These are phyloP conservation scores for Cardamine chenopodiifolia DNA, from an alignment of 345 rosid species.

Conservation along the genomic window DNA sequence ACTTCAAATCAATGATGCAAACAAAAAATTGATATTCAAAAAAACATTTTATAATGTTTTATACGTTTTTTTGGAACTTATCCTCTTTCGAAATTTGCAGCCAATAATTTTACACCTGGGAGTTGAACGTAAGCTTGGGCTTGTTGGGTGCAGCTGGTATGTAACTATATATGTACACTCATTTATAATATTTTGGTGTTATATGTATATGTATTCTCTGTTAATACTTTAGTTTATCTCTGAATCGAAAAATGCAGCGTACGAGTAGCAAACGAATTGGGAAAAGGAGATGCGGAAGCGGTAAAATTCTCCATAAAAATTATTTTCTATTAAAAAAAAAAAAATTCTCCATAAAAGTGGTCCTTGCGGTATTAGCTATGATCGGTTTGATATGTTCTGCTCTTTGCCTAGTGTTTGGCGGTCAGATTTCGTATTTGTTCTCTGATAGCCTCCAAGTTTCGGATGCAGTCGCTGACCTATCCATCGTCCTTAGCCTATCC, in stretches of 20 bases:
- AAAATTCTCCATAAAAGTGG: constrained; percentile 58
- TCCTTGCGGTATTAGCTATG: constrained; percentile 36
- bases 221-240: background rate
- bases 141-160: constrained; percentile 62
- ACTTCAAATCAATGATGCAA: background rate
- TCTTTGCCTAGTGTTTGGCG: constrained; percentile 50
- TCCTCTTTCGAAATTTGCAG: constrained; percentile 37
- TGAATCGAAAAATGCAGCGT: constrained; percentile 44
- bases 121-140: constrained; percentile 60
- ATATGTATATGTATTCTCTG: background rate
- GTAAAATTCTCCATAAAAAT: constrained; percentile 60
- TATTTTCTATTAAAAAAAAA: too few species aligned
- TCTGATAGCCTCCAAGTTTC: constrained; percentile 48
- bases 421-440: constrained; percentile 49
- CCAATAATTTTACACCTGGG: constrained; percentile 50
- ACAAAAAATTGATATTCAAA: background rate
- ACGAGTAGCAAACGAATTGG: constrained; percentile 69
- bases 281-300: constrained; percentile 57
- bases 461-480: constrained; percentile 52
- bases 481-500: constrained; percentile 61
- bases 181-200: background rate
- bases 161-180: background rate
- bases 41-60: background rate
- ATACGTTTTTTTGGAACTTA: background rate
- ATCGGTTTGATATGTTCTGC: constrained; percentile 50